phyloP scores from a whole-genome alignment of 2,329 filamentous ascomycete species.

The Elsinoe batatas region DNA sequence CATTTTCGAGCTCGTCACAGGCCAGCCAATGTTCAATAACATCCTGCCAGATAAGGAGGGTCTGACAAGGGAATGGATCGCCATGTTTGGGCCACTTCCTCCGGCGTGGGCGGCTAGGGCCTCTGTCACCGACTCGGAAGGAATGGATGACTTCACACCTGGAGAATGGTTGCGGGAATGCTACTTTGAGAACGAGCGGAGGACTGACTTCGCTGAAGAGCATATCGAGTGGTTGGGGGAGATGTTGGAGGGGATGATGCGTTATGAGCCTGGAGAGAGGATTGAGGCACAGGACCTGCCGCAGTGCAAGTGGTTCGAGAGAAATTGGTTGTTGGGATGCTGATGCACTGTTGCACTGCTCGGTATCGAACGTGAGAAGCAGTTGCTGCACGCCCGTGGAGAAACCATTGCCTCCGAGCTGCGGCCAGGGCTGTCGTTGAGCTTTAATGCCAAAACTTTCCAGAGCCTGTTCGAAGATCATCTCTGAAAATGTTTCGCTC shows the following conservation, averaged over 20 bases:
- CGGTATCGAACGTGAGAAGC: too few species aligned
- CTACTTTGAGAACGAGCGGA: not conserved
- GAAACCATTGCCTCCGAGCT: too few species aligned
- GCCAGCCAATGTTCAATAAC: slow-evolving; percentile 17
- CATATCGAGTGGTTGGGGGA: slow-evolving; percentile 8
- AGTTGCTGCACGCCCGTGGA: too few species aligned
- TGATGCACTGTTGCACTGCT: not conserved
- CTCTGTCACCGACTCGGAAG: not conserved
- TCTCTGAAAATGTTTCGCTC: too few species aligned
- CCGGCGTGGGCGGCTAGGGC: not conserved
- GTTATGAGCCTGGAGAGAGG: not conserved
- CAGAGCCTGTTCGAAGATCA: too few species aligned
- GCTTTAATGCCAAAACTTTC: too few species aligned
- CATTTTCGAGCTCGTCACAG: slow-evolving; percentile 19
- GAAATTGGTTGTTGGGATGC: not conserved
- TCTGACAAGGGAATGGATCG: not conserved
- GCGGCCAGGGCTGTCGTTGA: too few species aligned
- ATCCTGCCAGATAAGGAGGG: not conserved
- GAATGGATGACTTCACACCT: not conserved
- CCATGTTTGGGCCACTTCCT: not conserved
- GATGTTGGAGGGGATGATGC: slow-evolving; percentile 1
- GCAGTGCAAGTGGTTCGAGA: not conserved
- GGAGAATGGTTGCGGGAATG: not conserved
- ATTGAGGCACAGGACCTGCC: not conserved
- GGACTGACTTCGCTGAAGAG: not conserved